Conservation (phyloP, 768 basidiomycete genomes). For the Tremella mesenterica region DNA sequence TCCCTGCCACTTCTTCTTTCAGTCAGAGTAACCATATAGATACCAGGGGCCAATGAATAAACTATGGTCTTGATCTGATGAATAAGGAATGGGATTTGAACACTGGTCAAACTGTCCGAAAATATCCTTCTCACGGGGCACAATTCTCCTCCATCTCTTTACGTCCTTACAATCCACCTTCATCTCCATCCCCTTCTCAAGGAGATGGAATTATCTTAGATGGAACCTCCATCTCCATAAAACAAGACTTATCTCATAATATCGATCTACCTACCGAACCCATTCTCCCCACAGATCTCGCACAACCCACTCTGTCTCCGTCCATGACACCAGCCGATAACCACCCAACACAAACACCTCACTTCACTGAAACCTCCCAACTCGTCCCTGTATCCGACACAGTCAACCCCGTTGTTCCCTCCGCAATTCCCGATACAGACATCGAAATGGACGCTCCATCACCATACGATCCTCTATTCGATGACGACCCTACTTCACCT, state of each 20-base stretch:
- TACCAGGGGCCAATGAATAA: too few species aligned
- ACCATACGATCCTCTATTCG: constrained; percentile 82
- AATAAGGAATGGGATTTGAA: constrained; percentile 95
- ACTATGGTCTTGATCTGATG: too few species aligned
- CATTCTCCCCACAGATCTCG: constrained; percentile 13
- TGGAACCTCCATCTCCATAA: neutral
- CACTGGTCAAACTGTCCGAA: constrained; percentile 67
- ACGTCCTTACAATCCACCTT: constrained; percentile 51
- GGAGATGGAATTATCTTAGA: constrained; percentile 8
- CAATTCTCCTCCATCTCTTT: constrained; percentile 76
- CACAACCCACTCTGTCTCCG: neutral
- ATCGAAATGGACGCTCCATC: constrained; percentile 56
- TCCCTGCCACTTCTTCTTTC: neutral
- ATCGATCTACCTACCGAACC: constrained; percentile 20
- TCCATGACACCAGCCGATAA: neutral
- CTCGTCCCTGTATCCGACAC: too few species aligned
- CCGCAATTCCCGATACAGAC: constrained; percentile 16
- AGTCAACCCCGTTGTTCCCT: too few species aligned
- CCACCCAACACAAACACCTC: neutral
- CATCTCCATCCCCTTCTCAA: constrained; percentile 35
- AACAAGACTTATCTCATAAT: constrained; percentile 1
- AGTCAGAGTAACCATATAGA: neutral
- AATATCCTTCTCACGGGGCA: constrained; percentile 70
- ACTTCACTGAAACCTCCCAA: neutral
- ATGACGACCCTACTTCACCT: constrained; percentile 55